Conservation (phyloP, 148 eudicot genomes). For the Vaccinium corymbosum region DNA sequence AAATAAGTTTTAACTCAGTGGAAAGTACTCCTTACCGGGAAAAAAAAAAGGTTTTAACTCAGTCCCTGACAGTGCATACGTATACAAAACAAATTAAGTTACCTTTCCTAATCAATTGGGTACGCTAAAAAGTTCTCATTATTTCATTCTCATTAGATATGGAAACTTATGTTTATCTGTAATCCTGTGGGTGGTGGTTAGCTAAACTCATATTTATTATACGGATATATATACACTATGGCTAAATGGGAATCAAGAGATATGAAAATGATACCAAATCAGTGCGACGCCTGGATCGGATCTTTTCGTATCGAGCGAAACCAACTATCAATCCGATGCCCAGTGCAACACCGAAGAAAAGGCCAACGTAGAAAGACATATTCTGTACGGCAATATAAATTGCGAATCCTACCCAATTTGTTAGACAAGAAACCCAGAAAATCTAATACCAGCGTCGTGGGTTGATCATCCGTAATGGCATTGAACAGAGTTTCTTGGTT, state of each 20-base stretch:
- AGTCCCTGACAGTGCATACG: background rate
- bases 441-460: background rate
- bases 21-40: no score
- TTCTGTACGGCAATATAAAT: background rate
- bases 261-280: conserved; percentile 46
- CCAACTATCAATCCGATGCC: conserved; percentile 57
- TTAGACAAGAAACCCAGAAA: conserved; percentile 27
- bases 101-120: background rate
- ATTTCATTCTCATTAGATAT: background rate
- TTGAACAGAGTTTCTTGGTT: conserved; percentile 1
- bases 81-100: background rate
- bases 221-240: background rate
- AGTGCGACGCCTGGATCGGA: conserved; percentile 61
- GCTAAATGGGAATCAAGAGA: background rate
- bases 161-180: background rate
- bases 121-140: background rate
- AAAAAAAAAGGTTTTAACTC: background rate
- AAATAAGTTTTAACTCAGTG: background rate
- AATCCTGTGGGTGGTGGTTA: no score
- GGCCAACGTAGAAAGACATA: conserved; percentile 63
- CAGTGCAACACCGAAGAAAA: conserved; percentile 53
- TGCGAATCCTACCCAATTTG: conserved; percentile 7
- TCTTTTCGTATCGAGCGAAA: conserved; percentile 42
- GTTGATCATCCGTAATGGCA: conserved; percentile 4
- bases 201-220: no score